Conservation (phyloP, 2,329 filamentous ascomycete species). For the Botrytis deweyae region DNA sequence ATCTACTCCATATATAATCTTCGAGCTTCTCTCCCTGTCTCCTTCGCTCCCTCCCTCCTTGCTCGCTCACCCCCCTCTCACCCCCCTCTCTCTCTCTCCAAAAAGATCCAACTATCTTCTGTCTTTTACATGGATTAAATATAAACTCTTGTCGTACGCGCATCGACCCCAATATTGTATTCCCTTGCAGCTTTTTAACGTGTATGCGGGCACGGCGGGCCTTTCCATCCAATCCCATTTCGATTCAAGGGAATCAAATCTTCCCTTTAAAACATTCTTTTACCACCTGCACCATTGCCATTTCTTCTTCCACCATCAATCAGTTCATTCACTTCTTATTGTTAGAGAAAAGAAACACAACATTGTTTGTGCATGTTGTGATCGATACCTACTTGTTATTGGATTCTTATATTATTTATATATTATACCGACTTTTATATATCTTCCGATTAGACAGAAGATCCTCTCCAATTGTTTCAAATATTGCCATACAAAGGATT, state of each 20-base stretch:
- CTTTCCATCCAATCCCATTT: background rate
- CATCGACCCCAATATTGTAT: slow-evolving; percentile 12
- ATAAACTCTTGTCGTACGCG: slow-evolving; percentile 10
- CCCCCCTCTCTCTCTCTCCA: background rate
- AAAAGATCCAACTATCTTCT: background rate
- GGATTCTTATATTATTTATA: background rate
- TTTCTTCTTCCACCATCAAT: background rate
- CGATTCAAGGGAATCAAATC: background rate
- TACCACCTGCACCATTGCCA: background rate
- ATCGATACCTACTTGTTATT: background rate
- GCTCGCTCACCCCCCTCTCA: background rate
- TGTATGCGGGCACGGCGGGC: background rate
- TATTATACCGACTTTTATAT: background rate
- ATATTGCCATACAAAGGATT: background rate
- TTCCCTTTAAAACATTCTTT: slow-evolving; percentile 1
- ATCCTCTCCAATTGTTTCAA: background rate
- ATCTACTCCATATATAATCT: background rate
- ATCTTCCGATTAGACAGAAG: background rate
- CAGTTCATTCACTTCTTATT: background rate
- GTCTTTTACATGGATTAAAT: background rate
- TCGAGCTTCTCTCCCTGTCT: background rate
- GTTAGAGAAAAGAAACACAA: background rate
- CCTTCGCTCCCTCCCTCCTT: background rate
- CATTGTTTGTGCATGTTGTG: background rate
- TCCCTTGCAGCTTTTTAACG: slow-evolving; percentile 4